Base-by-base conservation (phyloP, 768 basidiomycete species). In the Kwoniella mangroviensis region DNA sequence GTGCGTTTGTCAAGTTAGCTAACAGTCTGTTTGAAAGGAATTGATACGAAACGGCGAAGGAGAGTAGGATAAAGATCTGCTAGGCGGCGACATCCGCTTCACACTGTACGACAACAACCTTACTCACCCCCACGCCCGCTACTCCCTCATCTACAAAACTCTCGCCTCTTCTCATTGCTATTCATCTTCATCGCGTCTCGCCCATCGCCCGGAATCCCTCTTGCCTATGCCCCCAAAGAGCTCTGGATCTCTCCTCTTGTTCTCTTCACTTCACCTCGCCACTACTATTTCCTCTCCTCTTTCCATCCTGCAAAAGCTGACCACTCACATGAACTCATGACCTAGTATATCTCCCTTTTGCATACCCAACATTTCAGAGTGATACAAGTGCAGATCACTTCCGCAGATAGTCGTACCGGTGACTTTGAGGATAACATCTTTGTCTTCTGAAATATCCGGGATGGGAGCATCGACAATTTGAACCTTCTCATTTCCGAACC, bases 361-460 rank as follows among this genome's bases (percentile, higher is more conserved):
- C 53, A 92, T 79, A 1, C 87, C 84, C 75, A 90, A 76, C 70
- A 92, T 91, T 74, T 90, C 90, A 0, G 89, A 89, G 71, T 91
- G 88, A 71, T 84, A 82, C 69, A 81, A 59, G 58, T 81, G 82
- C 63, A 84, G 49, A 69, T 84, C 84, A 42, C 87, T 88, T 5
- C 91, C 89, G 73, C 90, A 91, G 58, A 91, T 88, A 19, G 90
- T 92, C 0, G 89, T 89, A 0, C 91, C 91, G 22, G 91, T 92
- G 3, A 92, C 88, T 81, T 88, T 87, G 65, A 92, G 75, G 65
- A 92, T 88, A 63, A 92, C 89, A 73, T 93, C 91, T 64, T 78
- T 74, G 75, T 89, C 87, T n/a, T 88, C 87, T 69, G 91, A 88
- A 75, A 92, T 87, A 67, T 88, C 88, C 2, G 87, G 87, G 58